Percentiles rank a stretch among this genome's conserved stretches.
Conservation (phyloP, 148 eudicot species). For the Silene latifolia region DNA sequence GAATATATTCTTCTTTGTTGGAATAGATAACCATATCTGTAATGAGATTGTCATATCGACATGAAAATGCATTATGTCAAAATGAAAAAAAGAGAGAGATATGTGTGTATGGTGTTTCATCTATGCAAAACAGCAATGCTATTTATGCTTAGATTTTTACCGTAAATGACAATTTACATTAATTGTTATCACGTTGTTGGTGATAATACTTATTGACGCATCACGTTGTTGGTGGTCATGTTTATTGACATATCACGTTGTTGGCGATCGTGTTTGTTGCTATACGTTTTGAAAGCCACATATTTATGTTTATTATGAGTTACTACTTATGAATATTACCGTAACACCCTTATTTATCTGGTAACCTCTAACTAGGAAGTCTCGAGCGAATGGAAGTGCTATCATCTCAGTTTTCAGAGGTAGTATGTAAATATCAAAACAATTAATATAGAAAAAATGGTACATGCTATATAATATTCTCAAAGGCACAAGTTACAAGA, state of each 20-base stretch:
- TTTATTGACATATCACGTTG: no score
- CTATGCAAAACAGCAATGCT: not conserved
- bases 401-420: no score
- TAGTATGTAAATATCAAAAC: no score
- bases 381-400: no score
- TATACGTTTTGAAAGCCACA: no score
- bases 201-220: not conserved
- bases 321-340: not conserved
- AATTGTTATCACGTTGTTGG: not conserved
- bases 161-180: not conserved
- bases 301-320: no score
- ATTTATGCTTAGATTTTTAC: not conserved
- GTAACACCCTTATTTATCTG: not conserved
- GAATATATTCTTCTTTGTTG: not conserved
- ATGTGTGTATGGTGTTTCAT: not conserved
- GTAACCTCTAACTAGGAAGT: no score
- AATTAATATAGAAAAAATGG: no score
- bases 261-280: no score
- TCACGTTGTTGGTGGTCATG: not conserved
- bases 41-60: not conserved
- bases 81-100: no score
- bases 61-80: not conserved
- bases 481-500: no score
- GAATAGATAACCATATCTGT: slow-evolving; percentile 12
- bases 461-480: no score